Percentiles rank a stretch among this genome's conserved stretches.
Evolutionary conservation across 495 filamentous ascomycete species (phyloP).

Genomic region (Aspergillus avenaceus): DNA sequence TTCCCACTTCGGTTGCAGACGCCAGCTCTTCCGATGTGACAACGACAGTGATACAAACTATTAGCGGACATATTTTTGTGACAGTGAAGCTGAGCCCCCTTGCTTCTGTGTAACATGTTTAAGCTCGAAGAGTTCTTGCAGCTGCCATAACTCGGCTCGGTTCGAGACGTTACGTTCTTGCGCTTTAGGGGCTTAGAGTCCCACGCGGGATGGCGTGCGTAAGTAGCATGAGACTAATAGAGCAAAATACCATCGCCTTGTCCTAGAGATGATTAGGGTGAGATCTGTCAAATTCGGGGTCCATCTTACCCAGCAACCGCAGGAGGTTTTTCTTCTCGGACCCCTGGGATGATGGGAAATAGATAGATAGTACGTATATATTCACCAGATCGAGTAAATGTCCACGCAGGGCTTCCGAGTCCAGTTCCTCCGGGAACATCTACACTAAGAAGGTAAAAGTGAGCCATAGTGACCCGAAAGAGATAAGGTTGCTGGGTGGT

Average conservation of each 20-base stretch:
- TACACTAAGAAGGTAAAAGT: no score
- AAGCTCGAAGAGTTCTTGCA: conserved; percentile 4
- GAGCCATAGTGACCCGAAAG: not conserved
- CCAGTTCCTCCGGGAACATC: no score
- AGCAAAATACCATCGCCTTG: not conserved
- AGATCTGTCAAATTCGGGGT: not conserved
- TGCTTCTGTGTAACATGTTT: not conserved
- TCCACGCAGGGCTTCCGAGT: conserved; percentile 1
- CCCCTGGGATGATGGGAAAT: no score
- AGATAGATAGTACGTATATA: not conserved
- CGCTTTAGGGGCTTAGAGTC: not conserved
- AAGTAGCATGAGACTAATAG: not conserved
- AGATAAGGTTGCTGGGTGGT: conserved; percentile 32
- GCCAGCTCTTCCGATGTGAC: not conserved
- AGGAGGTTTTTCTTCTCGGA: no score
- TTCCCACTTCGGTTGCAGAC: conserved; percentile 4
- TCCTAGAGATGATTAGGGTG: not conserved
- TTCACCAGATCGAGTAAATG: not conserved
- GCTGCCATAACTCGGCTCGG: conserved; percentile 15
- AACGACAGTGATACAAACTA: not conserved
- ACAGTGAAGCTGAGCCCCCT: not conserved
- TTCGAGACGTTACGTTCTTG: conserved; percentile 12
- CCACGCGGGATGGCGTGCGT: conserved; percentile 13
- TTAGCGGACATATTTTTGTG: not conserved
- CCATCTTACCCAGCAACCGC: no score